phyloP scores from a whole-genome alignment of 768 basidiomycete species.

The Tricholoma flavovirens region DNA sequence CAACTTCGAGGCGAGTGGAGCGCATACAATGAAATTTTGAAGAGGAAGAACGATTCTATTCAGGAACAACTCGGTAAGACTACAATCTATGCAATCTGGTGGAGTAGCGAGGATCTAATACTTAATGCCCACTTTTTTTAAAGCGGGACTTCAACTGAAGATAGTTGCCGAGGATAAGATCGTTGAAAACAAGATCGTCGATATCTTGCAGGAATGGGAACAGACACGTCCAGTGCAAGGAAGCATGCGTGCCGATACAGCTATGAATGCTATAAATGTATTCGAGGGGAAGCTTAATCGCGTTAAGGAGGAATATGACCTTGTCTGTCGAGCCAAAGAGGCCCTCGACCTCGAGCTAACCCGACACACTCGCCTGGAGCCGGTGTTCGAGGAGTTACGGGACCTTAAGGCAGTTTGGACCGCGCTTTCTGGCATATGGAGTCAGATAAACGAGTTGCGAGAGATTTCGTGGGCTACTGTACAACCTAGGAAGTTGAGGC shows the following conservation, averaged over 20 bases:
- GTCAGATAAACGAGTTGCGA: constrained; percentile 80
- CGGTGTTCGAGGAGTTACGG: constrained; percentile 90
- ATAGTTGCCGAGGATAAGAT: constrained; percentile 99
- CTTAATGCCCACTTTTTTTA: constrained; percentile 23
- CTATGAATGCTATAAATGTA: constrained; percentile 92
- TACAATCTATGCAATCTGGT: background rate
- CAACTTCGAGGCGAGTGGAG: constrained; percentile 98
- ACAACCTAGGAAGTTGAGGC: constrained; percentile 90
- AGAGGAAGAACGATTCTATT: constrained; percentile 96
- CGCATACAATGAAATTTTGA: constrained; percentile 95
- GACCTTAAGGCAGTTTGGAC: constrained; percentile 99
- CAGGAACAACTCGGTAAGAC: constrained; percentile 92
- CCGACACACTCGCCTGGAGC: constrained; percentile 86
- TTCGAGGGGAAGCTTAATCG: constrained; percentile 89
- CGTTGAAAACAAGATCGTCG: constrained; percentile 91
- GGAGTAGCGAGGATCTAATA: background rate
- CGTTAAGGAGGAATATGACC: constrained; percentile 91
- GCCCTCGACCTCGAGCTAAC: constrained; percentile 90
- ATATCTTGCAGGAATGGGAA: constrained; percentile 91
- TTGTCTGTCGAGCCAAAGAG: constrained; percentile 94
- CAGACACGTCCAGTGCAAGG: constrained; percentile 95
- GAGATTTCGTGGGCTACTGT: constrained; percentile 90
- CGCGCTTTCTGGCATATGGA: constrained; percentile 95
- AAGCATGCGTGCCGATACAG: constrained; percentile 91
- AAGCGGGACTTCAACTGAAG: constrained; percentile 97